Base-by-base conservation (phyloP, 352 stramenopile species). In the Phytophthora constricta region DNA sequence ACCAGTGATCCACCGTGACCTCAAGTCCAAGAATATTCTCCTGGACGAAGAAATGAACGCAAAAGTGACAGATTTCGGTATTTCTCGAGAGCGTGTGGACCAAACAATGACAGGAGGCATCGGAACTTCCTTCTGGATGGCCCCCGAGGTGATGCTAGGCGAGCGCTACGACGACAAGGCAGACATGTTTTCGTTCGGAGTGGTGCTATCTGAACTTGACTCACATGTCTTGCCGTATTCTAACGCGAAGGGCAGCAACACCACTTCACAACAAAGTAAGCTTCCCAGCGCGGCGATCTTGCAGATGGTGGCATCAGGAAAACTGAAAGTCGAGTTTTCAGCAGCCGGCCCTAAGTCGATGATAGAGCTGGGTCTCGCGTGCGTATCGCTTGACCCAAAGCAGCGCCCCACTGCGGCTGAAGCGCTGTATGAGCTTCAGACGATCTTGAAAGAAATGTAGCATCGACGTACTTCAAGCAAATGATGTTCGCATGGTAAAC, bases 171-270 rank as follows among this genome's bases (percentile, higher is more conserved):
- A 81, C 14, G 76, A 77, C 37, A 84, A 81, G 50, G 76, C 73
- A 3, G 76, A 84, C 22, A 78, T 82, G 49, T 84, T 80, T 39
- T 82, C 76, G 5, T 82, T 84, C n/a, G 76, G 76, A 16, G 72
- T 81, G 5, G 76, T 84, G 43, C 52, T 84, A 4, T 73, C 69
- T 1, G 76, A 84, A 41, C 59, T 84, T 1, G 72, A 81, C 45
- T 64, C 54, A 4, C 73, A 84, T 49, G 37, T 62, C 1, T 61
- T 60, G 39, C 70, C 70, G 14, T 82, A 80, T 51, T 55, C 65
- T 23, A 58, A 72, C 22, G 68, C 65, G 2, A 71, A 54, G 20
- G 71, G 58, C 41, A 68, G 31, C n/a, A 68, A 26, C 27, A 47
- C 11, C 17, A 66, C 66, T 8, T 58, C 56, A 10, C 34, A 65